A percentile compares a stretch with the other conserved stretches of the same genome.
phyloP scores from a whole-genome alignment of 2,329 filamentous ascomycete species.

The Fusarium xyrophilum region DNA sequence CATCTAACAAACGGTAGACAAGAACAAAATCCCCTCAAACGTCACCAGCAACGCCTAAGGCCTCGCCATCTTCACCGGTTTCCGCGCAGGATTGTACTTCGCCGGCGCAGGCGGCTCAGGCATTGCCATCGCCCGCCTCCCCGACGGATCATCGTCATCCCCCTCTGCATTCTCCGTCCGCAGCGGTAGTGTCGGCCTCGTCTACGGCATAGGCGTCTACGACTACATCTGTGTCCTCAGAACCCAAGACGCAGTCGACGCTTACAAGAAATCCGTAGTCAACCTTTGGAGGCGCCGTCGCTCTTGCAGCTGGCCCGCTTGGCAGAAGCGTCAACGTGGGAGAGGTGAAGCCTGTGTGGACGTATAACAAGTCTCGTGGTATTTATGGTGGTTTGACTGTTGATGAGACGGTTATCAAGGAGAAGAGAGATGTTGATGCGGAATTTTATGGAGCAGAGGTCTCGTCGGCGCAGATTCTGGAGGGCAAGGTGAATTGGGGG shows the following conservation, averaged over 20 bases:
- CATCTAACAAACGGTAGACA: background rate
- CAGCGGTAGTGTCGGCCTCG: constrained; percentile 12
- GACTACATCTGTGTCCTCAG: constrained; percentile 11
- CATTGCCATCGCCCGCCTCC: background rate
- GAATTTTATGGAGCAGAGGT: background rate
- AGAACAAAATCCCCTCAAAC: background rate
- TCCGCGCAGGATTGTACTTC: constrained; percentile 18
- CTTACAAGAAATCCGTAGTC: background rate
- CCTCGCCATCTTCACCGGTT: constrained; percentile 3
- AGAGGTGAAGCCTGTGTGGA: constrained; percentile 8
- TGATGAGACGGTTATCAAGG: background rate
- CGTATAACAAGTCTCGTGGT: background rate
- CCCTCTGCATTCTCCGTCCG: constrained; percentile 14
- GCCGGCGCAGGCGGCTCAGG: constrained; percentile 9
- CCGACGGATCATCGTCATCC: background rate
- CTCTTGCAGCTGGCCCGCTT: background rate
- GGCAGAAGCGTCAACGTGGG: background rate
- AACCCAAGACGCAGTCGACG: background rate
- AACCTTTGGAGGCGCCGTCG: constrained; percentile 6
- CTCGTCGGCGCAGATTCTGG: background rate
- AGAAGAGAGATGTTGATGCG: background rate
- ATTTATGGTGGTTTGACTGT: constrained; percentile 13
- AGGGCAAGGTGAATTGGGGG: background rate
- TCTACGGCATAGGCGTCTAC: constrained; percentile 9
- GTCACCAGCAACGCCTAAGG: constrained; percentile 8